A percentile compares a stretch with the other conserved stretches of the same genome.
phyloP scores from a whole-genome alignment of 495 filamentous ascomycete species.

The Penicillium simplicissimum region DNA sequence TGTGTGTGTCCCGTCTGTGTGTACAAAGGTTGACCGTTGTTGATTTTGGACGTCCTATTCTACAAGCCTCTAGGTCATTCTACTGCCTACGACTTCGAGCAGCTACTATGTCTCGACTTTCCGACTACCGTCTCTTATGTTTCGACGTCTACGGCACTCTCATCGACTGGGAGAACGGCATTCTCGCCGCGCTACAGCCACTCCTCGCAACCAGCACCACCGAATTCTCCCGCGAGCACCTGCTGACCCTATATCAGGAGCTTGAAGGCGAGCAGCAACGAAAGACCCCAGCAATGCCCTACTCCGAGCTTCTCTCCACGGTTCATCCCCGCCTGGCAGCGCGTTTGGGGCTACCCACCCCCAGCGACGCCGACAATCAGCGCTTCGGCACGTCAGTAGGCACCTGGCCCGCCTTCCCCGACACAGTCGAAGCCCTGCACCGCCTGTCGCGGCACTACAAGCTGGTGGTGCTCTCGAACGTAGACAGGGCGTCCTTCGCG shows the following conservation, averaged over 20 bases:
- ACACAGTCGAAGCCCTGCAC: slow-evolving; percentile 60
- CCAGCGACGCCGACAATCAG: slow-evolving; percentile 30
- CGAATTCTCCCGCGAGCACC: slow-evolving; percentile 43
- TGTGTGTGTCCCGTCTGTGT: too few relatives aligned
- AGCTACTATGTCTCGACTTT: slow-evolving; percentile 34
- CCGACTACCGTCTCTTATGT: slow-evolving; percentile 53
- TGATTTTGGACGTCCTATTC: neutral
- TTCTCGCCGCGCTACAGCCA: slow-evolving; percentile 42
- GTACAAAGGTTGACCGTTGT: neutral
- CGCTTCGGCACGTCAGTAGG: slow-evolving; percentile 57
- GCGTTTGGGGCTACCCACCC: slow-evolving; percentile 39
- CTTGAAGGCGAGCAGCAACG: slow-evolving; percentile 49
- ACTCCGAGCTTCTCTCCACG: slow-evolving; percentile 55
- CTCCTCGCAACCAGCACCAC: slow-evolving; percentile 42
- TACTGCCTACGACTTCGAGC: neutral
- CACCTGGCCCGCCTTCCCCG: slow-evolving; percentile 64
- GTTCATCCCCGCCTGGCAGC: slow-evolving; percentile 49
- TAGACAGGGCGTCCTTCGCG: slow-evolving; percentile 63
- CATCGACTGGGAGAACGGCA: slow-evolving; percentile 69
- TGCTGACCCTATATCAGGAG: slow-evolving; percentile 40
- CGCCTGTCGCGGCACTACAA: slow-evolving; percentile 62
- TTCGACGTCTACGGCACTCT: slow-evolving; percentile 88
- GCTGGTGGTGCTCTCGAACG: slow-evolving; percentile 71
- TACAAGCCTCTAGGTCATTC: neutral
- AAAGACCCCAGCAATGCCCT: slow-evolving; percentile 53